Percentiles rank a stretch among this genome's conserved stretches.
These are phyloP conservation scores for Neckera pumila DNA, from an alignment of 225 moss, liverwort and hornwort species.

Conservation along the genomic window DNA sequence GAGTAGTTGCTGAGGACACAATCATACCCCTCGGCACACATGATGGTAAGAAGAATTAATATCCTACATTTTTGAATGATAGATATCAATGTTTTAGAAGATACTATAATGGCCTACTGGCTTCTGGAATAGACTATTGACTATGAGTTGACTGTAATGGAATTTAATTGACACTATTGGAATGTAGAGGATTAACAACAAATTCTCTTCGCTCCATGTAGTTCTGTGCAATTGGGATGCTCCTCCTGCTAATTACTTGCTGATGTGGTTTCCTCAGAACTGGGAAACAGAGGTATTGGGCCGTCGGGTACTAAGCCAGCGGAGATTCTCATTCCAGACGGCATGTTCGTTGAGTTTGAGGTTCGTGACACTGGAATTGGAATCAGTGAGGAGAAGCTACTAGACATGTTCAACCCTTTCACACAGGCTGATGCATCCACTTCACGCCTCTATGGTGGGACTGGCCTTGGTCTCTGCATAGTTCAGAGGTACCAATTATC, in stretches of 20 bases:
- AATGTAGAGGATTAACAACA: not conserved
- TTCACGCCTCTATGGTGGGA: conserved; percentile 83
- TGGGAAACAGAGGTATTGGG: not conserved
- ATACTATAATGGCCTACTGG: too few relatives aligned
- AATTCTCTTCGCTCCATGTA: not conserved
- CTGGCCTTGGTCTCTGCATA: conserved; percentile 83
- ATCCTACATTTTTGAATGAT: not conserved
- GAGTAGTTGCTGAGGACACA: not conserved
- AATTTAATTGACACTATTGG: not conserved
- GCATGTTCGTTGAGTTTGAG: conserved; percentile 47
- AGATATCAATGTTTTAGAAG: not conserved
- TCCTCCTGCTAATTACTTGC: not conserved
- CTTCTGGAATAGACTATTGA: not conserved
- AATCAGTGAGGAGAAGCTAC: conserved; percentile 53
- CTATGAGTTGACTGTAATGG: not conserved
- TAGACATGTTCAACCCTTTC: conserved; percentile 81
- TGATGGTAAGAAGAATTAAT: not conserved
- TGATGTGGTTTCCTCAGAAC: conserved; percentile 9
- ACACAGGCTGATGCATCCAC: conserved; percentile 90
- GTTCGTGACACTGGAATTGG: conserved; percentile 82
- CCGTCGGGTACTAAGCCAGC: not conserved
- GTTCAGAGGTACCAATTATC: conserved; percentile 54
- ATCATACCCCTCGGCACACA: not conserved
- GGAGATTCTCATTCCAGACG: not conserved
- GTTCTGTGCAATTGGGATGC: not conserved